Base-by-base conservation (phyloP, 225 moss, liverwort and hornwort species). In the Thuidium tamariscinum region DNA sequence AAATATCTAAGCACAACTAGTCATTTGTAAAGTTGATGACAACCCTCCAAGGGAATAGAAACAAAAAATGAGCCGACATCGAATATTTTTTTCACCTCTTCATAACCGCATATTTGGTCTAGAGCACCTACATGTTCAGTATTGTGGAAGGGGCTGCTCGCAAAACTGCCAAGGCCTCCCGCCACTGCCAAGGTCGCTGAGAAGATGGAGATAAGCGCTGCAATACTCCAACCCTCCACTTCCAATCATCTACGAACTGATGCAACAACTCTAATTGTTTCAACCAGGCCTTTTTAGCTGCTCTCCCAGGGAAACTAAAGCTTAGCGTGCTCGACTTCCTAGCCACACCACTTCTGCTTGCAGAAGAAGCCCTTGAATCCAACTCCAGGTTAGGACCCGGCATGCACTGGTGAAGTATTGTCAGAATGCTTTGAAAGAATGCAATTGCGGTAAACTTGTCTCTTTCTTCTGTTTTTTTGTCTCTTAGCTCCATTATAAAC, bases 61-160 rank as follows among this genome's bases (percentile, higher is more conserved):
- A 75, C 34, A 44, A 42, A 44, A 83, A 65, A 77, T 52, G 57
- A 72, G 39, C 51, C 64, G 36, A 16, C 65, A 82, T 44, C 51
- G 34, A 23, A 44, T 74, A 61, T 46, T 49, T 52, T 23, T 25
- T 70, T 81, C 72, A 87, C 60, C 81, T 49, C 77, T n/a, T 57
- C 54, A 66, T 30, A 79, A 85, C 51, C 62, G n/a, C 67, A 87
- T 73, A 70, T 83, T 78, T 59, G 49, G 87, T 86, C 64, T 79
- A 75, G 83, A 81, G 56, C 65, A 88, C 93, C 82, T 91, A 99
- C 99, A 99, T 94, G 80, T 97, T 97, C 82, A 99, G 86, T 79
- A 99, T 93, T 83, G 96, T 96, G 68, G 99, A 95, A 71, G 99
- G 99, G 74, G 95, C 89, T 84, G 97, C 97, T 87, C 94, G 94